A percentile compares a stretch with the other conserved stretches of the same genome.
phyloP scores from a whole-genome alignment of 1,139 yeast genomes.

The Debaryomyces udenii region DNA sequence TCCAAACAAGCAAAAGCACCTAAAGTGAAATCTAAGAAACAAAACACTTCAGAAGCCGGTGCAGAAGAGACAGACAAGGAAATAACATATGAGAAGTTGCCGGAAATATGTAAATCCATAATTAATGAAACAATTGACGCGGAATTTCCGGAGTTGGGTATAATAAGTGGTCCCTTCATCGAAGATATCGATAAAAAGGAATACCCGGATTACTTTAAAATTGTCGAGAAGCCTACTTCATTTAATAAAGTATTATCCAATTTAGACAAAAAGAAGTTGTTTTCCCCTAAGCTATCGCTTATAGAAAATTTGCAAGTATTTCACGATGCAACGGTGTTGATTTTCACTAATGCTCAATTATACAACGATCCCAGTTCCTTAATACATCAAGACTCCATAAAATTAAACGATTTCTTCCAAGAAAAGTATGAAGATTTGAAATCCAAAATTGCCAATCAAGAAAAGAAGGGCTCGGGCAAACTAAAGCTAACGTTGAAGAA shows the following conservation, averaged over 20 bases:
- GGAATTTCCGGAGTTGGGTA: slow-evolving; percentile 46
- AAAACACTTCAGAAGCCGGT: slow-evolving; percentile 12
- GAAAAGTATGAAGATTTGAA: slow-evolving; percentile 33
- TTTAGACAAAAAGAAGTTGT: slow-evolving; percentile 44
- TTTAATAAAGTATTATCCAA: slow-evolving; percentile 43
- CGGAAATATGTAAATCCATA: slow-evolving; percentile 26
- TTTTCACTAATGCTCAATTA: slow-evolving; percentile 59
- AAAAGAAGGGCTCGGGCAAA: slow-evolving; percentile 21
- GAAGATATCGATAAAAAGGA: slow-evolving; percentile 57
- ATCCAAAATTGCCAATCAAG: slow-evolving; percentile 17
- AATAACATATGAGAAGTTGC: slow-evolving; percentile 26
- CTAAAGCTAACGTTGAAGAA: slow-evolving; percentile 31
- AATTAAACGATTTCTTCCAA: slow-evolving; percentile 40
- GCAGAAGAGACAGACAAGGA: slow-evolving; percentile 21
- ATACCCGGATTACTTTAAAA: slow-evolving; percentile 62
- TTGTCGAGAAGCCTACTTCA: slow-evolving; percentile 60
- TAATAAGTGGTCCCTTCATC: slow-evolving; percentile 57
- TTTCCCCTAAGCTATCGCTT: slow-evolving; percentile 28
- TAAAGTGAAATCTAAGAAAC: slow-evolving; percentile 17
- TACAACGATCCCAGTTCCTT: slow-evolving; percentile 60
- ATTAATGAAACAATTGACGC: slow-evolving; percentile 44
- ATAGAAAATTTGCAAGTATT: slow-evolving; percentile 50
- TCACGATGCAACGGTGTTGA: slow-evolving; percentile 48
- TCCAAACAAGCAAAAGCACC: slow-evolving; percentile 15
- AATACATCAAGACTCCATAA: slow-evolving; percentile 58